Percentiles rank a stretch among this genome's conserved stretches.
Conservation (phyloP, 2,329 filamentous ascomycete species). For the Alternaria atra region DNA sequence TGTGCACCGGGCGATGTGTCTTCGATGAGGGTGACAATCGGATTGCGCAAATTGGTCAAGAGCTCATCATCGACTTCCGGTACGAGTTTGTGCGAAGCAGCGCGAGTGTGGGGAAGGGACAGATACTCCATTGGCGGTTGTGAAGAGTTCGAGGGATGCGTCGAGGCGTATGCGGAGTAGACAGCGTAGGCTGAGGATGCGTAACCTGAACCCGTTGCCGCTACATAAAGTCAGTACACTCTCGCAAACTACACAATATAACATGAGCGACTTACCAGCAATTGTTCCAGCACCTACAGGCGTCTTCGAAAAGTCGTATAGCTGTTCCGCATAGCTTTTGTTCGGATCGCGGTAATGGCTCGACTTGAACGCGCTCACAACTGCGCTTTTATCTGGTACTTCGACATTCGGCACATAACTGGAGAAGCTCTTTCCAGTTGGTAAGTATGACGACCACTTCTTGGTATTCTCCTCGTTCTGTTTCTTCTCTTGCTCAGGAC, state of each 20-base stretch:
- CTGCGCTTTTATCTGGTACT: conserved; percentile 49
- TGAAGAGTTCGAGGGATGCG: conserved; percentile 41
- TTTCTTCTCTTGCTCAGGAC: conserved; percentile 40
- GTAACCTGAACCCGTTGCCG: conserved; percentile 58
- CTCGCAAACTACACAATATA: not conserved
- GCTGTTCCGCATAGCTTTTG: conserved; percentile 60
- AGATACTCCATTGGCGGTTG: conserved; percentile 58
- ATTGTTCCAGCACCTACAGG: conserved; percentile 59
- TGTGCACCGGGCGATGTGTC: conserved; percentile 56
- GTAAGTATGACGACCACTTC: conserved; percentile 59
- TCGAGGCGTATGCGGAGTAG: conserved; percentile 57
- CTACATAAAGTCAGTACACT: conserved; percentile 30
- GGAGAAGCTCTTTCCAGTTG: conserved; percentile 58
- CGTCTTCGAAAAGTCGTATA: conserved; percentile 61
- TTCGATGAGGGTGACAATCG: conserved; percentile 58
- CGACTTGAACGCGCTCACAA: conserved; percentile 56
- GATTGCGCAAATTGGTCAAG: conserved; percentile 57
- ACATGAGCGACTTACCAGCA: conserved; percentile 44
- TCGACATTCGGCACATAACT: conserved; percentile 56
- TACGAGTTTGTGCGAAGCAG: conserved; percentile 52
- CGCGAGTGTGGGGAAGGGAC: conserved; percentile 57
- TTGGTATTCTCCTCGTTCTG: conserved; percentile 48
- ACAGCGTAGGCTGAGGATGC: conserved; percentile 59
- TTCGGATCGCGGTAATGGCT: conserved; percentile 57
- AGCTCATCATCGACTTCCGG: conserved; percentile 55